A percentile compares a stretch with the other conserved stretches of the same genome.
These are phyloP conservation scores for Tubosaeta sp. DNA, from an alignment of 768 basidiomycete genomes.

Conservation along the genomic window DNA sequence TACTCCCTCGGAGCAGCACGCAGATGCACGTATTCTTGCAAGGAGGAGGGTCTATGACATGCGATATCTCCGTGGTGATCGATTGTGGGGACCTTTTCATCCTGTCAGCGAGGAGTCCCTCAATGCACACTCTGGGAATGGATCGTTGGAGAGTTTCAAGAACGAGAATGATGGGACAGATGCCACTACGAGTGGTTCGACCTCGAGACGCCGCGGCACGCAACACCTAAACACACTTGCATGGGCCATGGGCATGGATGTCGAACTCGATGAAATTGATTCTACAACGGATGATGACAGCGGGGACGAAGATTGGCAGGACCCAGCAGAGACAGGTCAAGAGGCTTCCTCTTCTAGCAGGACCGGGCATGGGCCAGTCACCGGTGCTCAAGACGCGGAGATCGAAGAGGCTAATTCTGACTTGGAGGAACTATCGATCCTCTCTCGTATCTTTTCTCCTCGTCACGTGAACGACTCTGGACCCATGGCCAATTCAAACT, in stretches of 20 bases:
- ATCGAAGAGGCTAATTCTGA: constrained; percentile 1
- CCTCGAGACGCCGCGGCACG: not conserved
- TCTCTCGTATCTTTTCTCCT: constrained; percentile 9
- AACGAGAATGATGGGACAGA: not conserved
- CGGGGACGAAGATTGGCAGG: constrained; percentile 23
- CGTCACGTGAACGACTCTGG: not conserved
- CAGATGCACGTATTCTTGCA: constrained; percentile 26
- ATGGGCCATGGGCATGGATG: constrained; percentile 15
- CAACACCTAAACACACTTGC: constrained; percentile 11
- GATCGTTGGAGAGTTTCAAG: not conserved
- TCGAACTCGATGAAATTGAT: constrained; percentile 8
- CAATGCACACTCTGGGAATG: not conserved
- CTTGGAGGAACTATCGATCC: constrained; percentile 15
- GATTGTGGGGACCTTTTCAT: constrained; percentile 28
- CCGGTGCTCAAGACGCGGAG: not conserved
- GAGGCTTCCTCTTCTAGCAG: not conserved
- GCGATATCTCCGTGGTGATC: constrained; percentile 26
- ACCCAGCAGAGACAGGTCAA: not conserved
- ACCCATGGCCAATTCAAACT: not conserved
- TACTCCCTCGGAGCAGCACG: constrained; percentile 9
- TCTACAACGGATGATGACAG: constrained; percentile 13
- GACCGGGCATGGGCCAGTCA: not conserved
- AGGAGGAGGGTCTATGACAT: constrained; percentile 30
- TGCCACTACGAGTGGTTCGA: not conserved
- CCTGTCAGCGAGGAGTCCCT: constrained; percentile 11